phyloP scores from a whole-genome alignment of 768 basidiomycete genomes.

The Suillus subalutaceus region DNA sequence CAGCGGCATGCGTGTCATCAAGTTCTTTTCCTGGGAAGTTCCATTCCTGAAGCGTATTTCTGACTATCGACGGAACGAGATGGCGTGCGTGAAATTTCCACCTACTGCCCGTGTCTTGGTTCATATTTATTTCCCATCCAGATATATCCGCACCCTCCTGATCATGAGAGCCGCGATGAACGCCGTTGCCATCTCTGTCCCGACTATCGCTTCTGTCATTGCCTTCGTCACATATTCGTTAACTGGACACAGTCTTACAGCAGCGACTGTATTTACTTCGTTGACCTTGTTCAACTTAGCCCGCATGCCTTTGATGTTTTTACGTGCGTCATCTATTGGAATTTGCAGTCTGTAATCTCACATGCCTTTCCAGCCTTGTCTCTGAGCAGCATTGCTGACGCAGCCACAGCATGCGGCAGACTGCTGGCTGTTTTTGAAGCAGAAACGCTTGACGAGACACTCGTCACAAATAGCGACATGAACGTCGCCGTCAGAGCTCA shows the following conservation, averaged over 20 bases:
- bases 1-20: conserved; percentile 89
- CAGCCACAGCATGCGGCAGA: conserved; percentile 76
- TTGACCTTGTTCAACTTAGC: conserved; percentile 85
- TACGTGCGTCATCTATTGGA: conserved; percentile 37
- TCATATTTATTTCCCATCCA: conserved; percentile 22
- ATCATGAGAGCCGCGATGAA: conserved; percentile 67
- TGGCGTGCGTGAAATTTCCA: conserved; percentile 44
- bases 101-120: conserved; percentile 11
- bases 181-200: conserved; percentile 71
- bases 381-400: conserved; percentile 83
- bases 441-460: conserved; percentile 67
- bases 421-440: conserved; percentile 83
- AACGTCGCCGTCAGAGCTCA: conserved; percentile 69
- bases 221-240: conserved; percentile 78
- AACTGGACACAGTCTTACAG: conserved; percentile 66
- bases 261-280: conserved; percentile 81
- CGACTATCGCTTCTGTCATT: conserved; percentile 76
- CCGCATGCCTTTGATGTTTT: conserved; percentile 79
- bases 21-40: conserved; percentile 87
- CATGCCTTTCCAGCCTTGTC: conserved; percentile 52
- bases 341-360: conserved; percentile 9
- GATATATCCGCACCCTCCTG: conserved; percentile 68
- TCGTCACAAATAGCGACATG: conserved; percentile 54
- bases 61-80: conserved; percentile 71
- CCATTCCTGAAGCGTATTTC: conserved; percentile 79